Evolutionary conservation across 179 eudicot genomes (phyloP), one percentile per base, ranked within the genome.

Genomic region (Dionaea muscipula): DNA sequence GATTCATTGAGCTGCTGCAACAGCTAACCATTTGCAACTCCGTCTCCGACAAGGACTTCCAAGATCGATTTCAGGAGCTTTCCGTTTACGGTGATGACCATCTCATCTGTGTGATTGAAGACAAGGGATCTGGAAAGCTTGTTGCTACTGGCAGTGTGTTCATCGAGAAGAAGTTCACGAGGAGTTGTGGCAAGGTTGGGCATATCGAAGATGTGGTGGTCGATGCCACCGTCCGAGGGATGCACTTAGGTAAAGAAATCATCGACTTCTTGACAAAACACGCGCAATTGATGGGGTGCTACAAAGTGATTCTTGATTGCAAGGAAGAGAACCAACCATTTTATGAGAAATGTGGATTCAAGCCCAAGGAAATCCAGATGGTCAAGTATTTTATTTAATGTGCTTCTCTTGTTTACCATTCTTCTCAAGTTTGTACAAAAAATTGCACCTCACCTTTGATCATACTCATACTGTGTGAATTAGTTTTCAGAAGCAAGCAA

Each of bases 191-290:
- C 14, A 86, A 86, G 69, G 95, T 57, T 28, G 97, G 86, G 43
- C 97, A 86, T 43, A 78, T 86, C 5, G 97, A 90, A 65, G 97
- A 90, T 64, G 85, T 90, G 31, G 94, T 90, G 10, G 94, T 90
- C 1, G 94, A 86, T 72, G 67, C 83, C 5, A 68, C 44, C 53
- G 75, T 73, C 19, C 68, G 94, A 20, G 90, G 95, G 25, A 31
- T 74, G 81, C 76, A 90, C 13, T 53, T 90, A 43, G 97, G 97
- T 20, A 83, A 86, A 76, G 83, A 76, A 53, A 57, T 90, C 0
- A 54, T 86, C 2, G 69, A 33, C 23, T 86, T 74, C 56, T 85
- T 90, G 13, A 53, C 65, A 0, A 81, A 83, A 35, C 95, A 90
- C 71, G 86, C 94, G 19, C 54, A 22, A 23, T 55, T 72, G 6